Evolutionary conservation across 1,284 basidiomycete genomes (phyloP), one percentile per base, ranked within the genome.

Genomic region (Trichosporon inkin): DNA sequence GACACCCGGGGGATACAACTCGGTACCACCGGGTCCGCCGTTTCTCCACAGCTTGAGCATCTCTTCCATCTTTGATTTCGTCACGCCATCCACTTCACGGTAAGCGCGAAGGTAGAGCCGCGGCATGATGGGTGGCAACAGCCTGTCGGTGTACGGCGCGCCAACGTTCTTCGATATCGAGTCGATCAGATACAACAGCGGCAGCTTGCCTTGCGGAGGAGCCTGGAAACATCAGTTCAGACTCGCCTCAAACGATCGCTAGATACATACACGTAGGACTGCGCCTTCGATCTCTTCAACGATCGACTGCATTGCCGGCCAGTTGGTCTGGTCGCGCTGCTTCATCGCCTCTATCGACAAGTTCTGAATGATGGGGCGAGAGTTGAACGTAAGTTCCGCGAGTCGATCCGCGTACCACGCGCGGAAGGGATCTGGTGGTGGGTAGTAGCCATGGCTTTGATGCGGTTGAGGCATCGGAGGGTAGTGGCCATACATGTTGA

Each of bases 111-210:
- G 80, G 79, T 92, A 96, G 7, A 93, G 80, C 20, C 84, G 82
- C 55, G 87, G 85, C 60, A 92, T 86, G 70, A 90, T 83, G 2
- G 67, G 64, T 6, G 85, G 82, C 19, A 89, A 82, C 68, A 94
- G 91, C 62, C 85, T 83, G 62, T 86, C 85, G 24, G 90, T 89
- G 78, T 95, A 97, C 13, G 92, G 92, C 47, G 89, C 85, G 65
- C 86, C 92, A 40, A 93, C 86, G 79, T 96, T 96, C 79, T 97
- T 97, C 55, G 89, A 90, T 63, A 99, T 93, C 16, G 94, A 94
- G 74, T 99, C 96, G 71, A 99, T 83, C 11, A 98, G 84, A 76
- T 99, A 99, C 69, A 98, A 90, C 0, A 90, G 84, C 0, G 96
- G 95, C 5, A 99, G 82, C 77, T 97, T 95, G 83, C 90, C 88